Evolutionary conservation across 2,329 filamentous ascomycete species (phyloP).

Genomic region (Hysterium pulicare): DNA sequence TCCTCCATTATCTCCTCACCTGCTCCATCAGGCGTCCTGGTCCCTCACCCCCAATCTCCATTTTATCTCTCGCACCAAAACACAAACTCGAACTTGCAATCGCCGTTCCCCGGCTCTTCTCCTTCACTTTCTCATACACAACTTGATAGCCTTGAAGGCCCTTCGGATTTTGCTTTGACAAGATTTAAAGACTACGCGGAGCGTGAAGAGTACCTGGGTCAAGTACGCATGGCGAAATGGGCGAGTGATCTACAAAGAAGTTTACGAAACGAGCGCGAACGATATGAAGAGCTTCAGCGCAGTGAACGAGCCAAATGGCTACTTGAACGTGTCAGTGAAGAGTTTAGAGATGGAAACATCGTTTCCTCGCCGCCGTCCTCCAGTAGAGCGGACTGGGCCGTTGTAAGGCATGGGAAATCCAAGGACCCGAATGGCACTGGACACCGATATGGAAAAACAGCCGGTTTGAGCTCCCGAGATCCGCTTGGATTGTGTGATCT

Average conservation of each 20-base stretch:
- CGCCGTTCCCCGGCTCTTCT: slow-evolving; percentile 33
- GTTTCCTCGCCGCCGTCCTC: slow-evolving; percentile 21
- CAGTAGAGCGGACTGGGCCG: slow-evolving; percentile 31
- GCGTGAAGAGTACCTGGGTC: slow-evolving; percentile 59
- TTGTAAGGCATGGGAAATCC: slow-evolving; percentile 23
- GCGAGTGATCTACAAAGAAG: slow-evolving; percentile 76
- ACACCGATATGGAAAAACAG: slow-evolving; percentile 19
- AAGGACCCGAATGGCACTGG: slow-evolving; percentile 25
- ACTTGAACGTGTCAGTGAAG: slow-evolving; percentile 64
- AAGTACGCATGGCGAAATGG: slow-evolving; percentile 77
- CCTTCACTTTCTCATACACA: slow-evolving; percentile 27
- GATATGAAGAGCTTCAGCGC: slow-evolving; percentile 60
- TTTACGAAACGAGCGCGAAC: slow-evolving; percentile 67
- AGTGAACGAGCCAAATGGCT: slow-evolving; percentile 68
- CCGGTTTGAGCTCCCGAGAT: slow-evolving; percentile 59
- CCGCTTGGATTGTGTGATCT: slow-evolving; percentile 75
- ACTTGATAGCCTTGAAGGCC: slow-evolving; percentile 20
- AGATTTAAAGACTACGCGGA: slow-evolving; percentile 56
- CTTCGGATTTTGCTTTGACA: slow-evolving; percentile 33
- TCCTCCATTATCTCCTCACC: slow-evolving; percentile 34
- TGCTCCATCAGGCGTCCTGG: slow-evolving; percentile 38
- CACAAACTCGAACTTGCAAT: slow-evolving; percentile 32
- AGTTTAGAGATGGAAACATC: slow-evolving; percentile 47
- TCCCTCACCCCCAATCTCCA: slow-evolving; percentile 31
- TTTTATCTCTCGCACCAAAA: slow-evolving; percentile 24